These are phyloP conservation scores for Polytrichum commune DNA, from an alignment of 225 moss, liverwort and hornwort genomes.

Conservation along the genomic window DNA sequence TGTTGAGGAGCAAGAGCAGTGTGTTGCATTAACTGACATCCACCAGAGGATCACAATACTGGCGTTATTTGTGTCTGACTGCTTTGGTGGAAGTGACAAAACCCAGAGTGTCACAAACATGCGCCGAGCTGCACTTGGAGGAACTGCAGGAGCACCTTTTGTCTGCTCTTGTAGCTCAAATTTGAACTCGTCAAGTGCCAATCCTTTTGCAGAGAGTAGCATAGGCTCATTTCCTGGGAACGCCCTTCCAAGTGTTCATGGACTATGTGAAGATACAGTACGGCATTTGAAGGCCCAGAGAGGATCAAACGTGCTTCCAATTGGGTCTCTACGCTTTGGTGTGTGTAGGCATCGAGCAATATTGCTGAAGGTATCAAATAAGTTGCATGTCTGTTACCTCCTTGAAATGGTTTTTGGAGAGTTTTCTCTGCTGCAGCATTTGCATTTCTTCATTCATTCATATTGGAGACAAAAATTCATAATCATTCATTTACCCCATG, in stretches of 20 bases:
- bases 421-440: background rate
- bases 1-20: conserved; percentile 31
- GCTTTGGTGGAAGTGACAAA: conserved; percentile 97
- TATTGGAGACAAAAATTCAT: too few species aligned
- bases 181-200: conserved; percentile 36
- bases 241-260: conserved; percentile 66
- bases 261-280: conserved; percentile 80
- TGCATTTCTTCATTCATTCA: too few species aligned
- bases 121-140: conserved; percentile 88
- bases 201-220: conserved; percentile 35
- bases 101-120: conserved; percentile 75
- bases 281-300: conserved; percentile 69
- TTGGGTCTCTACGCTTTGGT: conserved; percentile 84
- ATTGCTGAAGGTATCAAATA: conserved; percentile 69
- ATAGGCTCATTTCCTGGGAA: conserved; percentile 33
- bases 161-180: conserved; percentile 89
- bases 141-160: conserved; percentile 77
- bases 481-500: too few species aligned
- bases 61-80: conserved; percentile 91
- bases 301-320: conserved; percentile 81
- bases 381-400: background rate
- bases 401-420: background rate
- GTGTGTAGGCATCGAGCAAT: conserved; percentile 98
- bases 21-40: conserved; percentile 33
- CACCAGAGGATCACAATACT: conserved; percentile 71